Evolutionary conservation across 164 flowering plant genomes (phyloP).

Genomic region (Vitis amurensis): DNA sequence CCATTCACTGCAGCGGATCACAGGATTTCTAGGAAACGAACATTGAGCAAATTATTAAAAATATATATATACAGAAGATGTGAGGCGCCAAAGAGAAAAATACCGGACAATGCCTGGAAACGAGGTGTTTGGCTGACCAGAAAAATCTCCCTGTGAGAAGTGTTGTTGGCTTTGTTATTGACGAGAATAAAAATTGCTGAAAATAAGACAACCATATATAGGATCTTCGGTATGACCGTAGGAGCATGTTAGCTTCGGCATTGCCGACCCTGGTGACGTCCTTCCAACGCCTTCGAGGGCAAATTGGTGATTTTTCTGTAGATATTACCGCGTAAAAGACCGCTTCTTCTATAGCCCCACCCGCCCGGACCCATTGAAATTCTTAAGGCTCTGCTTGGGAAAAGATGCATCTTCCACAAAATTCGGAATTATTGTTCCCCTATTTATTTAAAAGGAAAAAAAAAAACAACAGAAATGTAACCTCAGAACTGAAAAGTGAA

Average conservation of each 20-base stretch:
- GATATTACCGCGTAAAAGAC: slow-evolving; percentile 11
- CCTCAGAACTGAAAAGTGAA: too few relatives aligned
- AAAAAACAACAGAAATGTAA: too few relatives aligned
- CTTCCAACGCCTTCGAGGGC: slow-evolving; percentile 1
- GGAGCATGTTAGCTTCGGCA: not conserved
- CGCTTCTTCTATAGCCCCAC: not conserved
- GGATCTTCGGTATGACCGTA: slow-evolving; percentile 2
- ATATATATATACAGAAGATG: not conserved
- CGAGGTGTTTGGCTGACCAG: slow-evolving; percentile 1
- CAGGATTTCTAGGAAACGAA: slow-evolving; percentile 12
- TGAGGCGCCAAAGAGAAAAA: not conserved
- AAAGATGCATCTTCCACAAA: too few relatives aligned
- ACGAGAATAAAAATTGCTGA: too few relatives aligned
- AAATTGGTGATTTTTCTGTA: not conserved
- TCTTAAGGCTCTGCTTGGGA: not conserved
- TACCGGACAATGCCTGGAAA: not conserved
- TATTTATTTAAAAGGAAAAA: too few relatives aligned
- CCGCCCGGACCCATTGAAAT: not conserved
- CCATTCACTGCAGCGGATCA: slow-evolving; percentile 16
- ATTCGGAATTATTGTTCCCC: too few relatives aligned
- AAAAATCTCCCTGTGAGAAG: not conserved
- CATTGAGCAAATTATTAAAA: not conserved
- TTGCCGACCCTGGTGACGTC: not conserved
- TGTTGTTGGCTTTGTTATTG: too few relatives aligned
- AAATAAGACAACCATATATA: not conserved